These are phyloP conservation scores for Erythrobasidium hasegawianum DNA, from an alignment of 1,284 basidiomycete species.

Conservation along the genomic window DNA sequence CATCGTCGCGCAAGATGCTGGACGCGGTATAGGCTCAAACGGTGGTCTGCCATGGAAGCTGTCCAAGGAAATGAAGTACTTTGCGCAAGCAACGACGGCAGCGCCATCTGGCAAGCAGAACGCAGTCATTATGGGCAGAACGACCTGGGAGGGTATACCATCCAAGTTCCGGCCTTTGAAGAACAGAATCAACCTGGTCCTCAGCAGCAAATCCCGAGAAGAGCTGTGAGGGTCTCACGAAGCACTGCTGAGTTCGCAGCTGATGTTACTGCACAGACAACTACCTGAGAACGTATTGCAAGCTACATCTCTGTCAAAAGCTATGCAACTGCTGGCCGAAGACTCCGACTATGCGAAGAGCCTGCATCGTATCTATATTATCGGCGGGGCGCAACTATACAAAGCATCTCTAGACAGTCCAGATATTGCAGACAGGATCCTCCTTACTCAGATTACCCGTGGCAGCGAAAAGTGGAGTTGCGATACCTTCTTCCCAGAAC, in stretches of 20 bases:
- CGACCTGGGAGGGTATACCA: conserved; percentile 99
- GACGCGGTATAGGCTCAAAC: conserved; percentile 80
- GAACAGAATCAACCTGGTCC: conserved; percentile 73
- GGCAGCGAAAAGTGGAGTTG: conserved; percentile 65
- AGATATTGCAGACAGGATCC: conserved; percentile 60
- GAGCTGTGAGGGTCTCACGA: conserved; percentile 58
- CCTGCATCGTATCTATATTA: conserved; percentile 61
- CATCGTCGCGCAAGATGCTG: conserved; percentile 84
- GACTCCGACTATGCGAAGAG: neutral
- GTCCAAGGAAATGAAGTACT: conserved; percentile 88
- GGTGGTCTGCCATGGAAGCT: conserved; percentile 81
- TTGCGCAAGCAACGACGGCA: conserved; percentile 69
- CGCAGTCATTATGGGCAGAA: conserved; percentile 90
- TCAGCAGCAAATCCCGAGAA: conserved; percentile 64
- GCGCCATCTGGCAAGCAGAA: conserved; percentile 59
- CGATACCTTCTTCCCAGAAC: conserved; percentile 81
- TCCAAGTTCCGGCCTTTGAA: conserved; percentile 74
- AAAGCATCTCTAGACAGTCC: conserved; percentile 56
- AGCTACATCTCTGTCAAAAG: conserved; percentile 17
- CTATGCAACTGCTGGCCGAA: conserved; percentile 2
- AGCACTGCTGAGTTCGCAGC: neutral
- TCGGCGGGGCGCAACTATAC: conserved; percentile 86
- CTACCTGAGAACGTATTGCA: conserved; percentile 16
- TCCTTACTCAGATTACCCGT: conserved; percentile 76
- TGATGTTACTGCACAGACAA: conserved; percentile 10